phyloP scores from a whole-genome alignment of 352 stramenopile genomes.

The Pythium angustatum region DNA sequence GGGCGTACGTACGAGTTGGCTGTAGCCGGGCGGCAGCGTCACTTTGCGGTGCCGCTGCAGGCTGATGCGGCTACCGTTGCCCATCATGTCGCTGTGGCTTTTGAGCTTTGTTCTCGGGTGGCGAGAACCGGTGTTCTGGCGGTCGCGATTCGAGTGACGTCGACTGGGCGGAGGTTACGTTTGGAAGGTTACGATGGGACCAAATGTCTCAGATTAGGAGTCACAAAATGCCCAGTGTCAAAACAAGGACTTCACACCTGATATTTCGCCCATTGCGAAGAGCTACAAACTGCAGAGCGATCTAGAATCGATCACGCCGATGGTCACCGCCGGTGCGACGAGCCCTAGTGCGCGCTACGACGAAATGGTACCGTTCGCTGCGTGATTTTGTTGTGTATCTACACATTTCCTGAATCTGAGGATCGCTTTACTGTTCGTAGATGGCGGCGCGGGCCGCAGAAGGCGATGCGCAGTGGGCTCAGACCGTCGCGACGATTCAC shows the following conservation, averaged over 20 bases:
- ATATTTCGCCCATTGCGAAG: not conserved
- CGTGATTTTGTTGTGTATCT: not conserved
- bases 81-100: slow-evolving; percentile 31
- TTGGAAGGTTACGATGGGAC: too few relatives aligned
- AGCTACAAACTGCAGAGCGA: not conserved
- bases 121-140: too few relatives aligned
- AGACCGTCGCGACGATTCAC: slow-evolving; percentile 39
- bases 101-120: too few relatives aligned
- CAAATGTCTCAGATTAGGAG: too few relatives aligned
- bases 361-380: not conserved
- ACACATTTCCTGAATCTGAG: not conserved
- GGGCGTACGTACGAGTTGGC: slow-evolving; percentile 78
- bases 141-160: not conserved
- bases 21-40: slow-evolving; percentile 88
- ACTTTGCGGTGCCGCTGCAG: slow-evolving; percentile 77
- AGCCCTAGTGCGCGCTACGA: not conserved
- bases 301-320: not conserved
- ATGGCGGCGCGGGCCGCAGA: slow-evolving; percentile 4
- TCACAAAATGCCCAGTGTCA: too few relatives aligned
- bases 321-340: not conserved
- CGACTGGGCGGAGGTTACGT: not conserved
- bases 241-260: not conserved
- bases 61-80: slow-evolving; percentile 60
- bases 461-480: slow-evolving; percentile 15
- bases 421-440: not conserved